Evolutionary conservation across 345 rosid species (phyloP), one percentile per base, ranked within the genome.

Genomic region (Erodium maritimum): DNA sequence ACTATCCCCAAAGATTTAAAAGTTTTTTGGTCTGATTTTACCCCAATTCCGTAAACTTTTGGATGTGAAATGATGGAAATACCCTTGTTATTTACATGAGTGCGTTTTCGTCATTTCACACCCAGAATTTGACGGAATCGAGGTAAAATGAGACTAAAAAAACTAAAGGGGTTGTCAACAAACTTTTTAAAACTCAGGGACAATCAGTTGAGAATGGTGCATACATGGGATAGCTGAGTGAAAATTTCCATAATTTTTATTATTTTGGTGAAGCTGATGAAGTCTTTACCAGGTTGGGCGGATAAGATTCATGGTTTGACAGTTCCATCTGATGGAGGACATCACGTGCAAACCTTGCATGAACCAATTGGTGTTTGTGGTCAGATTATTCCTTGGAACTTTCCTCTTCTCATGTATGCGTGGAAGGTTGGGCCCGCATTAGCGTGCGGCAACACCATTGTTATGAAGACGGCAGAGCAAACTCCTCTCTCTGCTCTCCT

Each of bases 291-390:
- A 91, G 98, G 98, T 64, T 88, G 96, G 93, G 90, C 95, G 17
- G 98, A 91, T 65, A 91, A 91, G 82, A 91, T 88, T 59, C 98
- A 88, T 55, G 98, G 98, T 45, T 74, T 91, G 64, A 88, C 90
- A 1, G 68, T 77, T 68, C 95, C 82, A 52, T 85, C 82, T 53
- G 98, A 88, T 67, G 88, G 98, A 46, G 63, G 67, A 21, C 54
- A 82, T 76, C 93, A 81, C 61, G 82, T 91, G 56, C 96, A 91
- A 59, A 84, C 89, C 17, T 65, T 88, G 57, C 96, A 88, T 23
- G 98, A 91, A 68, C 96, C 98, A 10, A 81, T 88, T 51, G 98
- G 98, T 59, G 98, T 91, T 57, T 93, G 81, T 11, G 98, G 98
- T 64, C 98, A 86, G 69, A 91, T 91, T 62, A 82, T 88, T 65